Evolutionary conservation across 768 basidiomycete genomes (phyloP).

Genomic region (Erythrobasidium yunnanense): DNA sequence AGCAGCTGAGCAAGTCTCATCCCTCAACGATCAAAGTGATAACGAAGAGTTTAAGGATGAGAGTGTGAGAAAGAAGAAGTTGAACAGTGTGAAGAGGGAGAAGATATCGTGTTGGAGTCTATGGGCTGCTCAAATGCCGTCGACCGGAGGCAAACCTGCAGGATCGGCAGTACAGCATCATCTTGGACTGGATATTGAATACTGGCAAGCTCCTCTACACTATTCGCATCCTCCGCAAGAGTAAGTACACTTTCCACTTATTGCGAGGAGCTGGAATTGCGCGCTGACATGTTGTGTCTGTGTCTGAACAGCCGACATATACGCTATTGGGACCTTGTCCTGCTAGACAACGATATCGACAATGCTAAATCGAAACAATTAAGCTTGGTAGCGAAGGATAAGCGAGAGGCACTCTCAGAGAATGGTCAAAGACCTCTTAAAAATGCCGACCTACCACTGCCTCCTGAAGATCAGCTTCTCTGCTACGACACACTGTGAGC

Average conservation of each 20-base stretch:
- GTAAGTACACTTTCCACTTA: neutral
- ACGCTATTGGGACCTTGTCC: slow-evolving; percentile 31
- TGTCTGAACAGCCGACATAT: slow-evolving; percentile 22
- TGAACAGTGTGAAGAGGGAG: slow-evolving; percentile 35
- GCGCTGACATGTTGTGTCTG: neutral
- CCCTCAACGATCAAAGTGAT: slow-evolving; percentile 23
- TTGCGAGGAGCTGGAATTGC: neutral
- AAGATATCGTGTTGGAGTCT: slow-evolving; percentile 45
- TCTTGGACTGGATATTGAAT: slow-evolving; percentile 31
- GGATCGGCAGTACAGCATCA: slow-evolving; percentile 43
- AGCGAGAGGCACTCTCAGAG: slow-evolving; percentile 33
- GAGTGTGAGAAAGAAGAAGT: neutral
- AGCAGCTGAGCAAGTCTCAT: slow-evolving; percentile 35
- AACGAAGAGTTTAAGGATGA: neutral
- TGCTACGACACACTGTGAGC: slow-evolving; percentile 32
- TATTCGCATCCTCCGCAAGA: slow-evolving; percentile 31
- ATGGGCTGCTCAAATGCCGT: slow-evolving; percentile 39
- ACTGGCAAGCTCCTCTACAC: slow-evolving; percentile 40
- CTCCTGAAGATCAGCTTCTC: slow-evolving; percentile 34
- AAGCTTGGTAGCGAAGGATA: neutral
- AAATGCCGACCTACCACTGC: slow-evolving; percentile 3
- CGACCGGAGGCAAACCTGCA: slow-evolving; percentile 5
- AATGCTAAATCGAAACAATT: slow-evolving; percentile 20
- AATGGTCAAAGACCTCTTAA: neutral
- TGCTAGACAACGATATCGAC: slow-evolving; percentile 28